Percentiles rank a stretch among this genome's conserved stretches.
Conservation (phyloP, 2,329 filamentous ascomycete species). For the Chrysoporthe puriensis region DNA sequence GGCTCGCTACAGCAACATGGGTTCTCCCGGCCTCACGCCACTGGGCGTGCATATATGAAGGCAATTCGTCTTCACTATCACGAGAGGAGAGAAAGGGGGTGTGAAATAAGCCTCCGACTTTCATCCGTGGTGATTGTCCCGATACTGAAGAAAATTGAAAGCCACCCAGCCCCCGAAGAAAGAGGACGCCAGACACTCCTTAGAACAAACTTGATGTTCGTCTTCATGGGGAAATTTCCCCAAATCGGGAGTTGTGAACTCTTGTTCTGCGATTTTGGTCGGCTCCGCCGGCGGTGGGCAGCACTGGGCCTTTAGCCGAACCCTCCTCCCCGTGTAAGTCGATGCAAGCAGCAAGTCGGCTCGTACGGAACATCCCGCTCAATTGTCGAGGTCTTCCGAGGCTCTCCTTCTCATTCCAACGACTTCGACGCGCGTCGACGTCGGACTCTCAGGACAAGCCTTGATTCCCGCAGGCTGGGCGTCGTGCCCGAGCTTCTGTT, state of each 20-base stretch:
- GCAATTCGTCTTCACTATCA: too few species aligned
- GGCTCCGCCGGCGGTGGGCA: too few species aligned
- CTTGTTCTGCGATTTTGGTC: too few species aligned
- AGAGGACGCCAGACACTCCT: not conserved
- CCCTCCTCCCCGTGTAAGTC: too few species aligned
- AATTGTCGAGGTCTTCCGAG: not conserved
- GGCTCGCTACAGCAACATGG: not conserved
- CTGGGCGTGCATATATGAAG: not conserved
- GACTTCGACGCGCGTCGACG: slow-evolving; percentile 1
- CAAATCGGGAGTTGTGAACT: too few species aligned
- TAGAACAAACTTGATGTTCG: not conserved
- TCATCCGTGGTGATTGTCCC: not conserved
- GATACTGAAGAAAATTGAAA: not conserved
- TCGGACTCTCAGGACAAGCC: not conserved
- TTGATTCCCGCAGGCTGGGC: not conserved
- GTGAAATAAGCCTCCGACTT: not conserved
- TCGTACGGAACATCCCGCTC: not conserved
- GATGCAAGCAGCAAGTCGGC: too few species aligned
- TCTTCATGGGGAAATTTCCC: not conserved
- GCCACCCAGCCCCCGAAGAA: too few species aligned
- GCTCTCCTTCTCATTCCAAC: slow-evolving; percentile 6
- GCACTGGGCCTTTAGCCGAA: too few species aligned
- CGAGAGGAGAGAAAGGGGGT: not conserved
- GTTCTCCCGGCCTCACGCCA: not conserved
- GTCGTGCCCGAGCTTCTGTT: slow-evolving; percentile 19